Evolutionary conservation across 2,329 filamentous ascomycete species (phyloP), one percentile per base, ranked within the genome.

Genomic region (Pestalotiopsis sp.): DNA sequence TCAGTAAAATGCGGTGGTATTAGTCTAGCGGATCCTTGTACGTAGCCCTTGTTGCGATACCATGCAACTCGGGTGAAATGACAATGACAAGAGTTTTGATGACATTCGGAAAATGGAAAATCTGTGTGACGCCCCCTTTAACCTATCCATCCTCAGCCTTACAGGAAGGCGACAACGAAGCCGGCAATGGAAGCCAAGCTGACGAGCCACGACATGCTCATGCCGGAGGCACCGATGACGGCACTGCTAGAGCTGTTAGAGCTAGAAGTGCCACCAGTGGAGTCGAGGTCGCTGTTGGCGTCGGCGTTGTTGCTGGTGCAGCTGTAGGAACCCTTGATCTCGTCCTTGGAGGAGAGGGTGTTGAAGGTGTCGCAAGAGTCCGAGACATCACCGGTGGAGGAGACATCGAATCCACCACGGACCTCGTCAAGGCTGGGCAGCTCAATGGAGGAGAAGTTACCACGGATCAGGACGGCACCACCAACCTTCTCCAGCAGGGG

Each of bases 391-490:
- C 85, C 86, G 66, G 91, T 92, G 73, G 87, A 90, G 75, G 90
- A 85, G 73, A 93, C 83, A 76, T 91, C 90, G 79, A 94, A 92
- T 70, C 88, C 89, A 81, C 93, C 93, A 77, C 87, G 86, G 74
- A 95, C 92, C 72, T 91, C 86, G 69, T 86, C 82, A 31, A 95
- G 85, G 49, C 82, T 78, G 70, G 93, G 91, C 67, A 98, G 87
- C 45, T 85, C 78, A 73, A 96, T 90, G 70, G 88, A 85, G 72
- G 90, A 87, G 82, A 98, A 97, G 84, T 90, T 92, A 77, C 96
- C 96, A 76, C 91, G 90, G 80, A 97, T 89, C 80, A 94, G 91
- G 78, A 98, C 86, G 76, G 94, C 94, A 83, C 95, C 95, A 72
- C 86, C 88, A 69, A 98, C 89, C 67, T 84, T 88, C 78, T 88